phyloP scores from a whole-genome alignment of 2,329 filamentous ascomycete genomes.

The Emergomyces orientalis region DNA sequence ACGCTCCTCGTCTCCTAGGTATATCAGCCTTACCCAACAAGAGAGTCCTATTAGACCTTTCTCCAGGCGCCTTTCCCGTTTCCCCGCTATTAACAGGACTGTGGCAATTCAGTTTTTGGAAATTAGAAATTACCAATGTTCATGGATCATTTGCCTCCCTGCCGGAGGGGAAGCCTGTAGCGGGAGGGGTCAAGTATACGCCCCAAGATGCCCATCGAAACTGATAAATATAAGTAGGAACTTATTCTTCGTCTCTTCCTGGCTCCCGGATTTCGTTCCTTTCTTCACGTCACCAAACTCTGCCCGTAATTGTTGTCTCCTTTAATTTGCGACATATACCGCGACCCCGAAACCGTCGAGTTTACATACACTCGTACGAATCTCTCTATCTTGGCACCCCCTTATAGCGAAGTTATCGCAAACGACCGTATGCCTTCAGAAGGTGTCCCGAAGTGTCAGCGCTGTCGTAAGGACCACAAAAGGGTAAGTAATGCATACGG shows the following conservation, averaged over 20 bases:
- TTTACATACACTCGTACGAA: slow-evolving; percentile 3
- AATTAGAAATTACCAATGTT: slow-evolving; percentile 1
- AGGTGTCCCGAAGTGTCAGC: slow-evolving; percentile 18
- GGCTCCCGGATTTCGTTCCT: neutral
- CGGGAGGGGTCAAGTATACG: neutral
- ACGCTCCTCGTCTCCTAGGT: neutral
- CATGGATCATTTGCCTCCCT: slow-evolving; percentile 4
- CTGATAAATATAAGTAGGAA: slow-evolving; percentile 8
- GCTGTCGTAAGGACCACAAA: slow-evolving; percentile 18
- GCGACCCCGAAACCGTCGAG: neutral
- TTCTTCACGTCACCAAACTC: neutral
- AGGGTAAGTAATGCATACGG: slow-evolving; percentile 12
- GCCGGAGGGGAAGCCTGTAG: neutral
- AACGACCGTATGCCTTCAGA: slow-evolving; percentile 16
- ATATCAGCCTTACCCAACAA: slow-evolving; percentile 8
- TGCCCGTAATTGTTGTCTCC: neutral
- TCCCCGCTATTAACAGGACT: slow-evolving; percentile 5
- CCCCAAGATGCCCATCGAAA: neutral
- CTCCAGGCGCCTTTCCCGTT: slow-evolving; percentile 5
- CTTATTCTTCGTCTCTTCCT: slow-evolving; percentile 2
- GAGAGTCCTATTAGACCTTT: neutral
- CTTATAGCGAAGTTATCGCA: slow-evolving; percentile 4
- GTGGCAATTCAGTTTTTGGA: neutral
- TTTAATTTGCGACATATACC: neutral
- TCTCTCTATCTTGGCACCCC: neutral